Evolutionary conservation across 495 filamentous ascomycete genomes (phyloP).

Genomic region (Coniosporium apollinis): DNA sequence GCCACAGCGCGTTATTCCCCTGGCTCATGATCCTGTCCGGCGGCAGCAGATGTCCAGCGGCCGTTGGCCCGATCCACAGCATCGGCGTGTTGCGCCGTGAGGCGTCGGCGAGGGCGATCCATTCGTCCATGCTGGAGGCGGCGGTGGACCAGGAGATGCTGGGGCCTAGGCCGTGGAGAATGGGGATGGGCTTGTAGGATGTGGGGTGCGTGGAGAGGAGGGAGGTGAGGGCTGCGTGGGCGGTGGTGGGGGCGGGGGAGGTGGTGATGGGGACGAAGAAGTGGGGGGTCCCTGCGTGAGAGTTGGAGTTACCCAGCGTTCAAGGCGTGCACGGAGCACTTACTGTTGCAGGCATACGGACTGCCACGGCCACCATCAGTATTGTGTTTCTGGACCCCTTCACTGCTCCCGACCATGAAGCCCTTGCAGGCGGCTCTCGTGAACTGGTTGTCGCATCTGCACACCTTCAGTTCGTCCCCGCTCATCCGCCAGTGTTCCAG

Average conservation of each 20-base stretch:
- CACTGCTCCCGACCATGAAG: constrained; percentile 22
- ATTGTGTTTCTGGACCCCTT: constrained; percentile 15
- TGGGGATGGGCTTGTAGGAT: constrained; percentile 28
- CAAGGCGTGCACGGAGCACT: too few species aligned
- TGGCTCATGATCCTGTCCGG: constrained; percentile 19
- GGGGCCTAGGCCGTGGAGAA: constrained; percentile 29
- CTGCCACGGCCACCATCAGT: constrained; percentile 3
- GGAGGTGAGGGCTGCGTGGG: constrained; percentile 14
- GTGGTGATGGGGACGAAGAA: constrained; percentile 22
- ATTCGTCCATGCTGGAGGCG: constrained; percentile 29
- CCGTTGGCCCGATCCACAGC: constrained; percentile 34
- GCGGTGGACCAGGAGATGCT: constrained; percentile 20
- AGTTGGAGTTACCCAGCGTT: too few species aligned
- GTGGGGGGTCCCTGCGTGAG: constrained; percentile 25
- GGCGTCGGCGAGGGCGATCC: constrained; percentile 22
- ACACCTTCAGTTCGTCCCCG: constrained; percentile 18
- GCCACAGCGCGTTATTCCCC: constrained; percentile 27
- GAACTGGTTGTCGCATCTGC: constrained; percentile 30
- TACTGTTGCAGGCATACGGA: constrained; percentile 13
- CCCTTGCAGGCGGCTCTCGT: constrained; percentile 20
- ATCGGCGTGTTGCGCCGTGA: constrained; percentile 28
- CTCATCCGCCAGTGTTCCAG: constrained; percentile 28
- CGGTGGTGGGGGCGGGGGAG: constrained; percentile 22
- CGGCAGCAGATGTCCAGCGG: constrained; percentile 24
- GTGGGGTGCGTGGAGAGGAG: constrained; percentile 17